Conservation (phyloP, 2,329 filamentous ascomycete species). For the Fusarium sp. region DNA sequence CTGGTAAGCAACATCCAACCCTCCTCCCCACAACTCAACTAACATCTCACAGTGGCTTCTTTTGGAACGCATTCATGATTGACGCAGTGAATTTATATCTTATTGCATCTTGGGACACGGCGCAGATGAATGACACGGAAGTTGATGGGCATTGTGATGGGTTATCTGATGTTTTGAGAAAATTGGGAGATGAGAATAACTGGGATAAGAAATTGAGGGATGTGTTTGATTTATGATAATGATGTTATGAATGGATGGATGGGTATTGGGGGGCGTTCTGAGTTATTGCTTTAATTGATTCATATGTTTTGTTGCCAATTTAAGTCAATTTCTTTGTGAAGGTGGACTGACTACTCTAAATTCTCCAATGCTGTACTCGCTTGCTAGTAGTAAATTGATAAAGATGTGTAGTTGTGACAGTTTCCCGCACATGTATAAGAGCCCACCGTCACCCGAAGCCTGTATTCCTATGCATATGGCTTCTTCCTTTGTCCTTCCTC, state of each 20-base stretch:
- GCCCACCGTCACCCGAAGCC: no score
- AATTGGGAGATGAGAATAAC: slow-evolving; percentile 42
- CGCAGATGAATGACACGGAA: slow-evolving; percentile 51
- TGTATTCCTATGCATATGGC: neutral
- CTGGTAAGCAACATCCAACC: slow-evolving; percentile 44
- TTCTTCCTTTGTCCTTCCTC: neutral
- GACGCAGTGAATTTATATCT: slow-evolving; percentile 50
- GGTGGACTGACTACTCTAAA: no score
- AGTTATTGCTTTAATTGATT: neutral
- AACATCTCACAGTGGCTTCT: slow-evolving; percentile 46
- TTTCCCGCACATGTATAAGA: no score
- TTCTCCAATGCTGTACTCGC: neutral
- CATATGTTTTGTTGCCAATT: neutral
- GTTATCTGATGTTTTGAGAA: slow-evolving; percentile 48
- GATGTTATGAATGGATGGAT: neutral
- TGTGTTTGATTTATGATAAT: slow-evolving; percentile 39
- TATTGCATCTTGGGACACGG: slow-evolving; percentile 55
- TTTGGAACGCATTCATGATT: slow-evolving; percentile 55
- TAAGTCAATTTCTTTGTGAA: no score
- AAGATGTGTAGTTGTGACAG: neutral
- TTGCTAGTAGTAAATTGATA: neutral
- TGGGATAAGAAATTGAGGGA: slow-evolving; percentile 46
- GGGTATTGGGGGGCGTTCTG: neutral
- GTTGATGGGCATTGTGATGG: slow-evolving; percentile 48
- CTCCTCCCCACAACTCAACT: slow-evolving; percentile 1